These are phyloP conservation scores for Penicillium egyptiacum DNA, from an alignment of 495 filamentous ascomycete genomes.

Conservation along the genomic window DNA sequence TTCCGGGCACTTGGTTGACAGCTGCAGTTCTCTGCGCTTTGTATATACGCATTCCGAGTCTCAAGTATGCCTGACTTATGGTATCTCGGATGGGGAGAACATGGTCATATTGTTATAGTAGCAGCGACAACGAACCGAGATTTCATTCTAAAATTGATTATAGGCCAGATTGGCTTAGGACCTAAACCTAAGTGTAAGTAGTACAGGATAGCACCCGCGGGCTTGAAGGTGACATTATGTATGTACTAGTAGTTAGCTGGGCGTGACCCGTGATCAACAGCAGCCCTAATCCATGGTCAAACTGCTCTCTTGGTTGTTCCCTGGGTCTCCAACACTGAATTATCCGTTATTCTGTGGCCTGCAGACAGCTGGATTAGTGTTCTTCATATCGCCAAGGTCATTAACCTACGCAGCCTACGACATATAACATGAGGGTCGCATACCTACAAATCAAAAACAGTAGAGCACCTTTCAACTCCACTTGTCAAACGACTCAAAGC, in stretches of 20 bases:
- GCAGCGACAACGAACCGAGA: too few species aligned
- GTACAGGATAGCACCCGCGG: not conserved
- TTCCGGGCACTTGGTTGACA: not conserved
- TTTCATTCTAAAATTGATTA: too few species aligned
- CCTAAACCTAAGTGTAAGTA: not conserved
- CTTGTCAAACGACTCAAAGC: slow-evolving; percentile 26
- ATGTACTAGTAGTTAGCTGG: not conserved
- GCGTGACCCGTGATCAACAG: not conserved
- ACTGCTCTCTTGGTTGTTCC: not conserved
- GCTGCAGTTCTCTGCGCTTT: not conserved
- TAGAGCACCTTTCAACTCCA: not conserved
- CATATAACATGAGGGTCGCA: not conserved
- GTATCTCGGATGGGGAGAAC: not conserved
- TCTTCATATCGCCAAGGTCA: not conserved
- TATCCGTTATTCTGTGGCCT: not conserved
- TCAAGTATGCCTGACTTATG: not conserved
- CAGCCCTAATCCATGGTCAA: not conserved
- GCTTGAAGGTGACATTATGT: not conserved
- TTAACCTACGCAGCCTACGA: not conserved
- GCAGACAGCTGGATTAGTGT: not conserved
- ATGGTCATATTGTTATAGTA: not conserved
- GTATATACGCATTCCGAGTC: not conserved
- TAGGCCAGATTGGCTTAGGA: not conserved
- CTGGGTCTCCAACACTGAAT: not conserved
- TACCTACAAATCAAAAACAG: not conserved